Conservation (phyloP, 2,329 filamentous ascomycete species). For the Coniochaeta sp. region DNA sequence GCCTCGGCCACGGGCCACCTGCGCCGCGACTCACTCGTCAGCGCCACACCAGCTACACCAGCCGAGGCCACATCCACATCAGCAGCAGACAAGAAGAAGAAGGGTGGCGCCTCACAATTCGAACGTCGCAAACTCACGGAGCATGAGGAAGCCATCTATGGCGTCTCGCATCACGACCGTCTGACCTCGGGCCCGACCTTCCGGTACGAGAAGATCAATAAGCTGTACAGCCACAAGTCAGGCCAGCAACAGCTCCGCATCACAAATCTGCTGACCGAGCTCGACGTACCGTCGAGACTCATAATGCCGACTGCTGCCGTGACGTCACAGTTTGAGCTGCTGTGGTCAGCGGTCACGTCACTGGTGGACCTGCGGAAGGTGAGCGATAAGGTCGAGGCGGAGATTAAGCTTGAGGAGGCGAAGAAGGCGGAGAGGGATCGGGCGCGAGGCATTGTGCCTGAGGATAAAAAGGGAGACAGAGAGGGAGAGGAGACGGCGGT, state of each 20-base stretch:
- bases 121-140: conserved; percentile 65
- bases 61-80: conserved; percentile 19
- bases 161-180: conserved; percentile 78
- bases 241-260: conserved; percentile 71
- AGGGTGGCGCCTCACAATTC: conserved; percentile 32
- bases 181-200: conserved; percentile 82
- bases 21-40: conserved; percentile 37
- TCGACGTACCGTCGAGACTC: conserved; percentile 63
- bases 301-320: conserved; percentile 69
- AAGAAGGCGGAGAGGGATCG: conserved; percentile 48
- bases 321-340: conserved; percentile 61
- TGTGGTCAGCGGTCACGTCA: conserved; percentile 59
- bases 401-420: conserved; percentile 54
- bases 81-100: conserved; percentile 40
- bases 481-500: conserved; percentile 4
- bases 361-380: conserved; percentile 69
- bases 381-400: conserved; percentile 66
- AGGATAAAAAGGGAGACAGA: conserved; percentile 7
- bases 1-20: conserved; percentile 27
- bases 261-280: conserved; percentile 60
- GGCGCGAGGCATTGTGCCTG: conserved; percentile 11
- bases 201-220: conserved; percentile 74
- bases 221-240: conserved; percentile 70
- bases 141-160: conserved; percentile 72
- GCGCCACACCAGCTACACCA: conserved; percentile 22